Evolutionary conservation across 169 alveolate species (phyloP), one percentile per base, ranked within the genome.

Genomic region (Cryptosporidium ryanae): DNA sequence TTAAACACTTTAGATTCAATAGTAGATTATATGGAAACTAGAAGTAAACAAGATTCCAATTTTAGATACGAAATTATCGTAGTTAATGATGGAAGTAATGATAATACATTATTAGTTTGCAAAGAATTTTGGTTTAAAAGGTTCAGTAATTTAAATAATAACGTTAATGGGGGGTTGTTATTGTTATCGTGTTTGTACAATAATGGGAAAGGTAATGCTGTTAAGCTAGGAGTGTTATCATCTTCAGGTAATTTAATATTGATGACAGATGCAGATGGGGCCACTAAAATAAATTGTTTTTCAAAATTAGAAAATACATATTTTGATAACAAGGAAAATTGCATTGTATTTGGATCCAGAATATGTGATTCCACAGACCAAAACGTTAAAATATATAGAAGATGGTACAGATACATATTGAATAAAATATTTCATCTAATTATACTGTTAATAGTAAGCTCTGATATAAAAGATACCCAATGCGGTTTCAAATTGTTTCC

Each of bases 221-320:
- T 95, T 25, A 84, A 29, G 7, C 21, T 89, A 67, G 96, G 96
- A 0, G 93, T 93, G 83, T 65, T 92, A 50, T 67, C 82, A 65
- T 82, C 93, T 6, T 64, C 90, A 63, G 97, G 97, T 18, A 82
- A 92, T 61, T 87, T 91, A 34, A 65, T 90, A 43, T 70, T 95
- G 65, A 92, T 95, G 92, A 90, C 92, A n/a, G 98, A 95, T 90
- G 96, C 96, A 21, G 98, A 95, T 92, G 95, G 95, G n/a, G 98
- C 98, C 1, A 93, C 97, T 18, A 94, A 93, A 57, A 87, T 94
- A 29, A 92, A 84, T n/a, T 92, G 92, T 48, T 90, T 90, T 64
- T 91, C 66, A 17, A 63, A 61, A 31, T 82, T 92, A 8, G 89
- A 76, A 31, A 65, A 82, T 38, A 90, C 89, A 55, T 84, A 91